phyloP scores from a whole-genome alignment of 2,329 filamentous ascomycete genomes.

The Fusarium sp. region DNA sequence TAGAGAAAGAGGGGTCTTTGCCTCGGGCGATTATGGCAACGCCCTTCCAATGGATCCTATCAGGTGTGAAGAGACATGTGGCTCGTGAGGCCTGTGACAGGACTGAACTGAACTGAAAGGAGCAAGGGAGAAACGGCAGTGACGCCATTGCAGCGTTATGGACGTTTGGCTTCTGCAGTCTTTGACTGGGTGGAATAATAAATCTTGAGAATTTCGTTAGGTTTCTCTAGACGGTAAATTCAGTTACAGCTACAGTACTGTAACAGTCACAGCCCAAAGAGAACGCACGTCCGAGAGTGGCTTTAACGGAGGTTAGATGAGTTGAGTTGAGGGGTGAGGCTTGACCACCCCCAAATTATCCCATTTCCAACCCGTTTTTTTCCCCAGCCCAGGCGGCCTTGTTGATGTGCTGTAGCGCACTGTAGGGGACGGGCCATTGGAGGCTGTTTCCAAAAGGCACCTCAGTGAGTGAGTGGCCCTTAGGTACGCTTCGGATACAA shows the following conservation, averaged over 20 bases:
- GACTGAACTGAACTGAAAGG: slow-evolving; percentile 5
- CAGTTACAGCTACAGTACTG: not conserved
- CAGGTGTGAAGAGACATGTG: slow-evolving; percentile 31
- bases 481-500: slow-evolving; percentile 38
- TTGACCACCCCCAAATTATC: slow-evolving; percentile 22
- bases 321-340: slow-evolving; percentile 25
- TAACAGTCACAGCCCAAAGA: not conserved
- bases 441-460: slow-evolving; percentile 6
- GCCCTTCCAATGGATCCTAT: slow-evolving; percentile 9
- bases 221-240: slow-evolving; percentile 15
- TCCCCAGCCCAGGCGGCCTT: slow-evolving; percentile 8
- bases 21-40: slow-evolving; percentile 35
- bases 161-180: slow-evolving; percentile 11
- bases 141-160: slow-evolving; percentile 19
- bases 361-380: slow-evolving; percentile 30
- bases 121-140: slow-evolving; percentile 24
- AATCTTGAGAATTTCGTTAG: slow-evolving; percentile 18
- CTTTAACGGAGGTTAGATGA: slow-evolving; percentile 21
- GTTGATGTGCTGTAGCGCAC: not conserved
- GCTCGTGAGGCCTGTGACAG: slow-evolving; percentile 40
- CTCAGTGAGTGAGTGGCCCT: slow-evolving; percentile 21
- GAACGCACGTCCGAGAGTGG: slow-evolving; percentile 25
- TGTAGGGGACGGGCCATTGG: slow-evolving; percentile 2
- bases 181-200: slow-evolving; percentile 13
- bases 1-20: slow-evolving; percentile 1